Evolutionary conservation across 768 basidiomycete genomes (phyloP), one percentile per base, ranked within the genome.

Genomic region (Suillus discolor): DNA sequence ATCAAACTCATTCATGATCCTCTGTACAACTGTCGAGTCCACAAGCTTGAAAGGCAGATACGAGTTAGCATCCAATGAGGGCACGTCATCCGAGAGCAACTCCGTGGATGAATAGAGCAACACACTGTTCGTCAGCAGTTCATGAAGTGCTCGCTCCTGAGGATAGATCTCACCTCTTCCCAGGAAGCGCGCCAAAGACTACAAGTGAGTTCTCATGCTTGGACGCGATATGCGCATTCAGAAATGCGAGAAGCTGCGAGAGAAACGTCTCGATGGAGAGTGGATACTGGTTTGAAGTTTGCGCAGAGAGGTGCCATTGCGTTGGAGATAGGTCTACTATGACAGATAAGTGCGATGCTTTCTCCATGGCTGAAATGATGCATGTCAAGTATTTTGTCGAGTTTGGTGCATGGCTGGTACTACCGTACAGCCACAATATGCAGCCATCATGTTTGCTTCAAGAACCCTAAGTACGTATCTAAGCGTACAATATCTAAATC

Each of bases 201-300:
- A 95, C 93, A 45, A 99, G 83, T 5, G 92, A 87, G 74, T 99
- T 99, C 75, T 97, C 96, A 79, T 96, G 91, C 69, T 90, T 88
- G 68, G 88, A 85, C 2, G 96, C 96, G 66, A 99, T 85, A 78
- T 99, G 96, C 4, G 95, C 87, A 73, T 99, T 99, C 72, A 97
- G 81, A 72, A 98, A 97, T 38, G 92, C 90, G 65, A 98, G 85
- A 34, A 97, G 81, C 71, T 95, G 92, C 3, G 93, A 87, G 55
- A 98, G 82, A 74, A 98, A 97, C 1, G 84, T 70, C 23, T 85
- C 79, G 53, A 98, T 84, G 2, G 89, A 75, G 15, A 98, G 78
- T 0, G 88, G 83, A 70, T 84, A 79, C 4, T 78, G 65, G 61
- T 84, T 85, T 44, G 79, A 71, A 4, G 83, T 71, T 53, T 81